Base-by-base conservation (phyloP, 2,329 filamentous ascomycete species). In the Fusarium gaditjirri region DNA sequence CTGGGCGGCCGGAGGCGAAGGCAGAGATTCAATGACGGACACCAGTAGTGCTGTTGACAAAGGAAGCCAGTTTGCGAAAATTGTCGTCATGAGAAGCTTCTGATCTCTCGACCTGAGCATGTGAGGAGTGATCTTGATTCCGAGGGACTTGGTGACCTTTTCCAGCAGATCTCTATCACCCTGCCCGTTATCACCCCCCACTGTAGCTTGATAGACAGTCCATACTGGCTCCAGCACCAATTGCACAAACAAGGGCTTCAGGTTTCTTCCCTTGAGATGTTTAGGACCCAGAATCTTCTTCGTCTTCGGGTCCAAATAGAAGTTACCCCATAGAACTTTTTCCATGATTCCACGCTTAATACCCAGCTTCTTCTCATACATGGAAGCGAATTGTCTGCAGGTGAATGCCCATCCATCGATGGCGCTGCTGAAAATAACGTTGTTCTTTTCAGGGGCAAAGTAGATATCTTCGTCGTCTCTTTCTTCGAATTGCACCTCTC, bases 341-440 rank as follows among this genome's bases (percentile, higher is more conserved):
- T 99, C 95, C 79, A 99, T 88, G 1, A 93, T 83, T 31, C 90
- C 90, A 50, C 95, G 89, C 83, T 97, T 98, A 81, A 98, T 97
- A 19, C 96, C 95, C 11, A 99, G 88, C 81, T 99, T 99, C 85
- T 95, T 97, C 83, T 98, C 95, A 79, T 98, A 99, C 33, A 98
- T 85, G 41, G 90, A 90, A 23, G 96, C 95, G 80, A 99, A 99
- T 77, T 99, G 96, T 55, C 94, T 90, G 54, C 97, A 92, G 0
- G 96, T 99, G 78, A 99, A 99, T 6, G 96, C 96, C 96, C 96
- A 99, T n/a, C 96, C 96, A 79, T 99, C 96, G 62, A 97, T 92
- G 66, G 96, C 96, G 80, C 95, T 98, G 84, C 94, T 94, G 81
- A 99, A 99, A 72, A 99, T 98, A 81, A 99, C 96, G 78, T 99